A percentile compares a stretch with the other conserved stretches of the same genome.
Evolutionary conservation across 306 rosid species (phyloP).

Genomic region (Acacia acuminata): DNA sequence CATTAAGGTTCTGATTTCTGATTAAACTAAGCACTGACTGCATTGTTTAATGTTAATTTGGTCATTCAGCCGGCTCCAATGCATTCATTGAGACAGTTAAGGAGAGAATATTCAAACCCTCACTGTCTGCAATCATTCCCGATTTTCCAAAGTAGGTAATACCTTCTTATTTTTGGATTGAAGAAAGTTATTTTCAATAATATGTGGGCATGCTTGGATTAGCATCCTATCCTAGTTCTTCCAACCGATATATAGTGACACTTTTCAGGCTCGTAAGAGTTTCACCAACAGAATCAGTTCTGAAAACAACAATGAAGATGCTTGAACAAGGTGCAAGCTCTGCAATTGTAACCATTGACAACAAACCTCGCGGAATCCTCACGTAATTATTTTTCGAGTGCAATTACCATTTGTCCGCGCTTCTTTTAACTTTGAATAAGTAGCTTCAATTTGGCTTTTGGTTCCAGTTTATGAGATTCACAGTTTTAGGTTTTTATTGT

Average conservation of each 20-base stretch:
- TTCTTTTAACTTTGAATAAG: background rate
- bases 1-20: slow-evolving; percentile 6
- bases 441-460: background rate
- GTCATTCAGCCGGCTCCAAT: slow-evolving; percentile 67
- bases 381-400: slow-evolving; percentile 59
- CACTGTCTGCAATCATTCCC: slow-evolving; percentile 83
- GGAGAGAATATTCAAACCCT: slow-evolving; percentile 89
- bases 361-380: slow-evolving; percentile 84
- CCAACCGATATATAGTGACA: slow-evolving; percentile 22
- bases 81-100: slow-evolving; percentile 81
- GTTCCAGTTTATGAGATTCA: background rate
- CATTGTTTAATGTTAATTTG: slow-evolving; percentile 25
- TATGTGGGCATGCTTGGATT: slow-evolving; percentile 2
- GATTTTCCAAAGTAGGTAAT: slow-evolving; percentile 99
- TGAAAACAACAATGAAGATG: slow-evolving; percentile 77
- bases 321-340: slow-evolving; percentile 66
- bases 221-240: slow-evolving; percentile 17
- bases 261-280: slow-evolving; percentile 75
- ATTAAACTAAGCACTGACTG: background rate
- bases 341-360: slow-evolving; percentile 74
- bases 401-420: background rate
- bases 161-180: slow-evolving; percentile 39
- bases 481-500: background rate
- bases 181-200: background rate
- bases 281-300: slow-evolving; percentile 72